These are phyloP conservation scores for Emergomyces orientalis DNA, from an alignment of 2,329 filamentous ascomycete species.

Conservation along the genomic window DNA sequence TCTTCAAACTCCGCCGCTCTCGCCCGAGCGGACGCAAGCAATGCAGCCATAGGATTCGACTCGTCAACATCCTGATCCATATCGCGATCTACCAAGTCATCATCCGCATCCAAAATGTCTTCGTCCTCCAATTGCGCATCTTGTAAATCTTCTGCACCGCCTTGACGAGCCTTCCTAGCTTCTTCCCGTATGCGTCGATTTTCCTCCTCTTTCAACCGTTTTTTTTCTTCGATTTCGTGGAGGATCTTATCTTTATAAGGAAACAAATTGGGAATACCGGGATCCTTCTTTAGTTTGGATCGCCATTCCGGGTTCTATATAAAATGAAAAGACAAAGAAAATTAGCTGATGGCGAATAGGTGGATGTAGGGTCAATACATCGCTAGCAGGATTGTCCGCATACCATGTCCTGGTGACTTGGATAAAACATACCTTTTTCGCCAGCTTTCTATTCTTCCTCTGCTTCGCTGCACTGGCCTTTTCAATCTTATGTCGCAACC, in stretches of 20 bases:
- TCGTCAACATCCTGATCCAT: constrained; percentile 56
- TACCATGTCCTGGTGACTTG: neutral
- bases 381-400: neutral
- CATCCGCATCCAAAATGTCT: constrained; percentile 28
- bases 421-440: constrained; percentile 57
- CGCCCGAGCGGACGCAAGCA: constrained; percentile 71
- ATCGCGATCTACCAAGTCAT: constrained; percentile 43
- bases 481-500: constrained; percentile 89
- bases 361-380: neutral
- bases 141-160: constrained; percentile 22
- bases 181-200: constrained; percentile 60
- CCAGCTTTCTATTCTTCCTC: constrained; percentile 75
- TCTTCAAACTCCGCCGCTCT: constrained; percentile 67
- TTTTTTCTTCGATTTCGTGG: constrained; percentile 86
- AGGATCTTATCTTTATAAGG: constrained; percentile 95
- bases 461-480: constrained; percentile 87
- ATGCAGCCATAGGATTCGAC: constrained; percentile 83
- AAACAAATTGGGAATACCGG: constrained; percentile 93
- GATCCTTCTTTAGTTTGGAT: constrained; percentile 92
- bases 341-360: neutral
- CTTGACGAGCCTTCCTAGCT: constrained; percentile 40
- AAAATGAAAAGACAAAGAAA: neutral
- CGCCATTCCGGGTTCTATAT: constrained; percentile 83
- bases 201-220: constrained; percentile 72
- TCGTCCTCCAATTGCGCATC: constrained; percentile 28